Percentiles rank a stretch among this genome's conserved stretches.
These are phyloP conservation scores for Mollisiaceae sp. DNA, from an alignment of 2,329 filamentous ascomycete species.

Conservation along the genomic window DNA sequence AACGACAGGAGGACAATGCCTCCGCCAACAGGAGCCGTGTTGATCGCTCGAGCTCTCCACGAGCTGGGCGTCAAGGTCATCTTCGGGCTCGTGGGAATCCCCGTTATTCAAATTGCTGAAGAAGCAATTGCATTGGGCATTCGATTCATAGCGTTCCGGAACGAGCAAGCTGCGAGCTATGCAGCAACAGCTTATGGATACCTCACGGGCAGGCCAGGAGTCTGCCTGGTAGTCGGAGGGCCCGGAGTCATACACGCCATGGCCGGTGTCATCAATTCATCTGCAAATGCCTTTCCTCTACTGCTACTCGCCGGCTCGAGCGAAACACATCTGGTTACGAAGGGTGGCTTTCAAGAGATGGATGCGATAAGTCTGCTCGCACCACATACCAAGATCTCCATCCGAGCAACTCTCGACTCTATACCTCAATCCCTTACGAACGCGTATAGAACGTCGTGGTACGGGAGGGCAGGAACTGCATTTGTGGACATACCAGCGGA, in stretches of 20 bases:
- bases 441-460: constrained; percentile 58
- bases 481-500: constrained; percentile 63
- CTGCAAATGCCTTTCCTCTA: constrained; percentile 59
- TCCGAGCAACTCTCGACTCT: constrained; percentile 51
- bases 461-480: constrained; percentile 56
- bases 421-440: constrained; percentile 53
- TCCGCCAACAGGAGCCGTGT: constrained; percentile 32
- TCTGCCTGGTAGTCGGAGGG: constrained; percentile 63
- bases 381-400: constrained; percentile 57
- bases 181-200: constrained; percentile 64
- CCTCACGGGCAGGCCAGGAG: constrained; percentile 58
- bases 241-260: constrained; percentile 63
- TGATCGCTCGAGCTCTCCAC: constrained; percentile 38
- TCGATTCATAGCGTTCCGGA: constrained; percentile 62
- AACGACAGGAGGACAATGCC: constrained; percentile 20
- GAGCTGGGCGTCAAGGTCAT: constrained; percentile 40
- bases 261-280: constrained; percentile 58
- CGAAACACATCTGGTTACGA: constrained; percentile 56
- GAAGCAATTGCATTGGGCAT: constrained; percentile 61
- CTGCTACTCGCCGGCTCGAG: constrained; percentile 59
- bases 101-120: constrained; percentile 60
- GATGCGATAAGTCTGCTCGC: constrained; percentile 58
- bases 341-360: constrained; percentile 62
- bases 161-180: constrained; percentile 63
- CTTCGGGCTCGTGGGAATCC: constrained; percentile 40